These are phyloP conservation scores for Trichoderma cornu-damae DNA, from an alignment of 2,329 filamentous ascomycete species.

Conservation along the genomic window DNA sequence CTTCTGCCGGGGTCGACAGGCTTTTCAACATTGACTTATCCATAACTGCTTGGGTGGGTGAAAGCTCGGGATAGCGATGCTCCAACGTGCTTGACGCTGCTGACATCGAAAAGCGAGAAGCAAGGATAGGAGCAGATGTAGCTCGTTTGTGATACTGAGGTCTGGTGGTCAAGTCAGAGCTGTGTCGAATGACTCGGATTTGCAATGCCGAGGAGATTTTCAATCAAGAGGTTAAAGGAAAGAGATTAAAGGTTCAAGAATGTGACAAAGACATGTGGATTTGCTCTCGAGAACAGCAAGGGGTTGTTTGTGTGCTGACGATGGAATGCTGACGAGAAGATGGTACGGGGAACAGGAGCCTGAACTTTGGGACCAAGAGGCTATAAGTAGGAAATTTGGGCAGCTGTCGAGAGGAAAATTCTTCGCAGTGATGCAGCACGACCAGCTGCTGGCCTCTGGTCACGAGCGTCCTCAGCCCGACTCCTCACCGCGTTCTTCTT, in stretches of 20 bases:
- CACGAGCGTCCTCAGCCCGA: constrained; percentile 1
- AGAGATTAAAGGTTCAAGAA: background rate
- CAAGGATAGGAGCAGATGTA: constrained; percentile 45
- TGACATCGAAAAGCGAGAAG: constrained; percentile 22
- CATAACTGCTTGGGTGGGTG: constrained; percentile 20
- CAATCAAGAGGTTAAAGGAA: background rate
- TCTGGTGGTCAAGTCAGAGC: background rate
- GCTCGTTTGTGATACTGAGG: constrained; percentile 41
- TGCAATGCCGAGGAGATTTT: background rate
- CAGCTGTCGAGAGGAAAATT: background rate
- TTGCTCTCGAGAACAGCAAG: background rate
- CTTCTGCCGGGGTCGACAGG: background rate
- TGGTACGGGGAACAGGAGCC: background rate
- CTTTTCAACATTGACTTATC: background rate
- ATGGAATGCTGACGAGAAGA: background rate
- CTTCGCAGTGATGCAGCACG: constrained; percentile 13
- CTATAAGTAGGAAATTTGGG: constrained; percentile 8
- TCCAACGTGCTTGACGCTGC: constrained; percentile 2
- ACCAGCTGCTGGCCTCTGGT: constrained; percentile 1
- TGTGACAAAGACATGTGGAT: background rate
- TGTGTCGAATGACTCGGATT: background rate
- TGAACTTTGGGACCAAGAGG: constrained; percentile 7
- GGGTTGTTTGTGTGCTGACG: background rate
- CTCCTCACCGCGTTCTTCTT: background rate
- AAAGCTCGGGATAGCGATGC: constrained; percentile 21